phyloP scores from a whole-genome alignment of 208 protist genomes.

The Balamuthia mandrillaris region DNA sequence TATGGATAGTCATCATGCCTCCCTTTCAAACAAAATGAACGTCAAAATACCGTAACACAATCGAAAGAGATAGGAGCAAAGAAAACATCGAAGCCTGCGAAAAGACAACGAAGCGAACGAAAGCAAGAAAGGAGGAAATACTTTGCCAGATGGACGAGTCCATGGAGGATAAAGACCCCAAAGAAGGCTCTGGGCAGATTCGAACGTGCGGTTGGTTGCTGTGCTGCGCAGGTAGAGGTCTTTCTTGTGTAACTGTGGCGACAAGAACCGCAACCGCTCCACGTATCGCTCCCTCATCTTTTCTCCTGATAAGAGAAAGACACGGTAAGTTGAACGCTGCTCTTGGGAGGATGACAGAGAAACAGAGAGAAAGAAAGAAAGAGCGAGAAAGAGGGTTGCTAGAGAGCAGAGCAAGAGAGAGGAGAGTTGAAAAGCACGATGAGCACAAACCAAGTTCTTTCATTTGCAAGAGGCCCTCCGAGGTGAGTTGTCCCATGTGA shows the following conservation, averaged over 20 bases:
- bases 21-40: neutral
- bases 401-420: too few species aligned
- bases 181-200: constrained; percentile 13
- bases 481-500: neutral
- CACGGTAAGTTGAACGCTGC: too few species aligned
- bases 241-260: neutral
- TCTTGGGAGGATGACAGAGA: too few species aligned
- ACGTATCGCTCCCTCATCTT: neutral
- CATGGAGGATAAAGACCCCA: neutral
- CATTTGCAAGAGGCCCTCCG: neutral
- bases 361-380: too few species aligned
- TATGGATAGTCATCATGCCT: neutral
- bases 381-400: too few species aligned
- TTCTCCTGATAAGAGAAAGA: neutral
- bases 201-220: neutral
- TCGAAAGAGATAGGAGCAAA: neutral
- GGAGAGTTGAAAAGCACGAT: too few species aligned
- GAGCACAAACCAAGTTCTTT: too few species aligned
- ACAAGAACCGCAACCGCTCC: neutral
- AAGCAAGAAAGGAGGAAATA: neutral
- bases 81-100: neutral
- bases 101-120: neutral
- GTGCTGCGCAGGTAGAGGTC: neutral
- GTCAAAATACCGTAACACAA: neutral
- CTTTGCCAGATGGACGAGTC: neutral